These are phyloP conservation scores for Tuber aestivum DNA, from an alignment of 495 filamentous ascomycete genomes.

Conservation along the genomic window DNA sequence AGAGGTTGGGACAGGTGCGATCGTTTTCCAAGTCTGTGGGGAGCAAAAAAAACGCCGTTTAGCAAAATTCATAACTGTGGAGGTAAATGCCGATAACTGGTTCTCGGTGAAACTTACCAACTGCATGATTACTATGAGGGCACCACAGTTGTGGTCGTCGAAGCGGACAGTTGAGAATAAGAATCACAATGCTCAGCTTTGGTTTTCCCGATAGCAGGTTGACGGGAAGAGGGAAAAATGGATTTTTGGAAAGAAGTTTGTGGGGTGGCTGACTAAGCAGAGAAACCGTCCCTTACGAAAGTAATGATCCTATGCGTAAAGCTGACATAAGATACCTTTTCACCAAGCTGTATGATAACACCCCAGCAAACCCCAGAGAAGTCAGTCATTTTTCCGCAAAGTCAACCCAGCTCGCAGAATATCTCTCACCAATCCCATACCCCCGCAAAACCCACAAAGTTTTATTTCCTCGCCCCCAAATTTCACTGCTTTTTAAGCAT, in stretches of 20 bases:
- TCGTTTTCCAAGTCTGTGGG: constrained; percentile 55
- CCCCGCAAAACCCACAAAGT: no score
- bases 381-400: no score
- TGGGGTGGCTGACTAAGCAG: not conserved
- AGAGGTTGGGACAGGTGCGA: constrained; percentile 83
- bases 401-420: no score
- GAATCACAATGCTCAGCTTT: not conserved
- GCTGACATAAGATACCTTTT: no score
- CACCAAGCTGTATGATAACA: no score
- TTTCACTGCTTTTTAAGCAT: no score
- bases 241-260: not conserved
- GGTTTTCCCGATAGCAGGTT: not conserved
- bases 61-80: not conserved
- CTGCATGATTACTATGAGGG: constrained; percentile 20
- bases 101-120: constrained; percentile 10
- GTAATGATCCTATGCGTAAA: no score
- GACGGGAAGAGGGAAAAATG: not conserved
- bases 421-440: no score
- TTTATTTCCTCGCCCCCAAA: no score
- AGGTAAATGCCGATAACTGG: not conserved
- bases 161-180: not conserved
- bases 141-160: not conserved
- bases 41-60: not conserved
- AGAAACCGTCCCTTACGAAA: not conserved
- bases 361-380: no score